A percentile compares a stretch with the other conserved stretches of the same genome.
Evolutionary conservation across 2,329 filamentous ascomycete species (phyloP).

Genomic region (Penicillium sclerotiorum): DNA sequence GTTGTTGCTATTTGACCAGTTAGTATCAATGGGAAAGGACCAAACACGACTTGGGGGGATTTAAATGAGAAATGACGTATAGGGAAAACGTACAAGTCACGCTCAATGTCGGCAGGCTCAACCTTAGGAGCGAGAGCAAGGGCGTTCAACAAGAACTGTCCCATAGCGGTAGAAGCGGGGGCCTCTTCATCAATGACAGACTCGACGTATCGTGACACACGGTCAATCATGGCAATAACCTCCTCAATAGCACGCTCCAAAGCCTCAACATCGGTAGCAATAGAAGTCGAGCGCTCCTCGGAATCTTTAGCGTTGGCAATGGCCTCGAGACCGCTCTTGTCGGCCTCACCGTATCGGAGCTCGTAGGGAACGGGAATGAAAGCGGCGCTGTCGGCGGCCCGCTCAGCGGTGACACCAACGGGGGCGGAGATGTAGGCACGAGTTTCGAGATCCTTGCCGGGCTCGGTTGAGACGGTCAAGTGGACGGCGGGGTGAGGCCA

Average conservation of each 20-base stretch:
- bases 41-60: too few species aligned
- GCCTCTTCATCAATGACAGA: conserved; percentile 87
- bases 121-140: conserved; percentile 94
- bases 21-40: too few species aligned
- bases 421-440: conserved; percentile 94
- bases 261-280: conserved; percentile 87
- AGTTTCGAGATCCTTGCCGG: conserved; percentile 85
- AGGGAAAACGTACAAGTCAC: conserved; percentile 72
- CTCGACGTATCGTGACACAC: conserved; percentile 88
- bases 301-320: conserved; percentile 79
- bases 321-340: conserved; percentile 77
- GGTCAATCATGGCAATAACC: conserved; percentile 85
- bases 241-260: conserved; percentile 84
- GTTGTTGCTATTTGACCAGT: conserved; percentile 71
- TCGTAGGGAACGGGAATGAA: conserved; percentile 98
- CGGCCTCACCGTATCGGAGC: conserved; percentile 81
- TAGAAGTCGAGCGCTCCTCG: conserved; percentile 71
- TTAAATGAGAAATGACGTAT: conserved; percentile 4
- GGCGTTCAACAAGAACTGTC: conserved; percentile 93
- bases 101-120: conserved; percentile 84
- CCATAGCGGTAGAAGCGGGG: conserved; percentile 84
- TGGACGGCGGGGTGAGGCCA: conserved; percentile 97
- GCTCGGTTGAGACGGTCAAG: conserved; percentile 87
- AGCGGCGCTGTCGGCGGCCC: conserved; percentile 91
- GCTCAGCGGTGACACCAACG: conserved; percentile 91